Conservation (phyloP, 1,284 basidiomycete genomes). For the Moniliophthora roreri region DNA sequence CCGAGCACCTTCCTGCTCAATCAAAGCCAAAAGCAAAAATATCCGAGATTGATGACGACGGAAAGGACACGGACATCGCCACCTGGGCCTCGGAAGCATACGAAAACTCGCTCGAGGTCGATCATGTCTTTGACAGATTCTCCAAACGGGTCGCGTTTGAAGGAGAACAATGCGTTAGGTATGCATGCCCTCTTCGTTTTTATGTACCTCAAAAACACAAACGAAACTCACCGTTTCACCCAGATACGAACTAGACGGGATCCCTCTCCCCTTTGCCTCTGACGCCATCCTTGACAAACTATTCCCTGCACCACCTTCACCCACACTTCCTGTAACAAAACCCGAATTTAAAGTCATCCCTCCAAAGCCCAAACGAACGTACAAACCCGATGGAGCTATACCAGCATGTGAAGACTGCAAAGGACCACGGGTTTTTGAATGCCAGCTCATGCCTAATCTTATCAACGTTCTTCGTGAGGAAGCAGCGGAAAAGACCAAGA, state of each 20-base stretch:
- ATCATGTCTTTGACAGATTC: constrained; percentile 80
- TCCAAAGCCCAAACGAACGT: constrained; percentile 47
- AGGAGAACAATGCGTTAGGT: constrained; percentile 80
- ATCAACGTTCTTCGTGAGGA: constrained; percentile 63
- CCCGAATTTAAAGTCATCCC: constrained; percentile 55
- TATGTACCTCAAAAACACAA: neutral
- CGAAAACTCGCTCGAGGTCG: constrained; percentile 74
- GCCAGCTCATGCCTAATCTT: constrained; percentile 85
- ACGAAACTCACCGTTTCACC: neutral
- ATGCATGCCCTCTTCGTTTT: neutral
- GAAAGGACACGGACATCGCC: constrained; percentile 40
- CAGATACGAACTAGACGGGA: constrained; percentile 77
- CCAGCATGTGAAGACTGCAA: constrained; percentile 58
- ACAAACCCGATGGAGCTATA: constrained; percentile 46
- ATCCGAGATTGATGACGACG: constrained; percentile 37
- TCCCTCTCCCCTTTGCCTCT: constrained; percentile 71
- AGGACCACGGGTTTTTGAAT: constrained; percentile 71
- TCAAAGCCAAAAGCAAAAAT: constrained; percentile 46
- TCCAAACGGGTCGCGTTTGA: constrained; percentile 64
- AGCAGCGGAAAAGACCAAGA: constrained; percentile 24
- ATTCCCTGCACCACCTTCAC: constrained; percentile 56
- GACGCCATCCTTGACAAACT: constrained; percentile 67
- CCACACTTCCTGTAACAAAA: constrained; percentile 53
- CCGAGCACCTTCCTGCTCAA: constrained; percentile 65
- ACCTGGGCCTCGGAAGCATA: constrained; percentile 72